phyloP scores from a whole-genome alignment of 306 rosid genomes.

The Cucumis hystrix region DNA sequence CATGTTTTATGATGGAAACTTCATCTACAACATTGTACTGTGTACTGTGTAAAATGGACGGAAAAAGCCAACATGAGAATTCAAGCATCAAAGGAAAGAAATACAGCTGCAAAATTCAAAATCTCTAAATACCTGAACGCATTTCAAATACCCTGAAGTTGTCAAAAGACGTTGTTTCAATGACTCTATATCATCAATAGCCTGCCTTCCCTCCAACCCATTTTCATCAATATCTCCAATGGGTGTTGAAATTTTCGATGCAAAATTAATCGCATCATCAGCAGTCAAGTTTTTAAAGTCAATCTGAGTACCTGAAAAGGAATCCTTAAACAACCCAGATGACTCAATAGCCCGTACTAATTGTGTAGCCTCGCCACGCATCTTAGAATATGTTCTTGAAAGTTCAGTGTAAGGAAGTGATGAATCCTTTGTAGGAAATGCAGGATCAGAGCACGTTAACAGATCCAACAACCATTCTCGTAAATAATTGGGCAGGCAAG shows the following conservation, averaged over 20 bases:
- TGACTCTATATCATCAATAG: conserved; percentile 65
- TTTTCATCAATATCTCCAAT: conserved; percentile 31
- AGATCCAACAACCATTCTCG: conserved; percentile 72
- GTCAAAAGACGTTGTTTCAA: conserved; percentile 77
- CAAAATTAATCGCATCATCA: conserved; percentile 77
- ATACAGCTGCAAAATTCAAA: neutral
- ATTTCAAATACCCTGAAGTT: conserved; percentile 86
- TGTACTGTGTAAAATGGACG: neutral
- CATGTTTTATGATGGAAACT: neutral
- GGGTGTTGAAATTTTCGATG: conserved; percentile 54
- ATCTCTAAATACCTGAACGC: conserved; percentile 72
- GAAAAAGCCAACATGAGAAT: neutral
- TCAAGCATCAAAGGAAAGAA: neutral
- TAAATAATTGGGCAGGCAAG: conserved; percentile 27
- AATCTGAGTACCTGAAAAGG: conserved; percentile 26
- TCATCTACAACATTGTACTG: neutral
- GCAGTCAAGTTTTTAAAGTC: conserved; percentile 63
- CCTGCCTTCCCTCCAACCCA: conserved; percentile 33
- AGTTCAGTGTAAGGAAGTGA: conserved; percentile 78
- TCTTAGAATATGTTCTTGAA: conserved; percentile 83
- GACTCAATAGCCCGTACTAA: conserved; percentile 44
- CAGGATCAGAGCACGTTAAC: conserved; percentile 67
- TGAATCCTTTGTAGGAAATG: conserved; percentile 82
- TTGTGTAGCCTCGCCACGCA: conserved; percentile 79
- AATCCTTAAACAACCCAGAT: conserved; percentile 38